Evolutionary conservation across 106 monocot genomes (phyloP).

Genomic region (Gastrodia elata): DNA sequence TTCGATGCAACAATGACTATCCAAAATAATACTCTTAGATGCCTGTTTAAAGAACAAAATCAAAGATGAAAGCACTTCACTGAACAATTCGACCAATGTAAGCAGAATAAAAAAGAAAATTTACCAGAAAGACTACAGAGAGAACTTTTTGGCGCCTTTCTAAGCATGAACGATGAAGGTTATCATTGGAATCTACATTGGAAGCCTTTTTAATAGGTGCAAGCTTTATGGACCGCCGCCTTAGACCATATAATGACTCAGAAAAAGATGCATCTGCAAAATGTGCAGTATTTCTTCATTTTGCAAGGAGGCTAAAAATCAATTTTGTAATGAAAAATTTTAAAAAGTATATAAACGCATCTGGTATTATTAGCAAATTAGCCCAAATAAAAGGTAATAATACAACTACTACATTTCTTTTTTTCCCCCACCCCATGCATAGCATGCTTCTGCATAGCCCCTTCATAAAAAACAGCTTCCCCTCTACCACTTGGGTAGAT

Average conservation of each 20-base stretch:
- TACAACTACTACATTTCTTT: not conserved
- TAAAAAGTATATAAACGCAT: not conserved
- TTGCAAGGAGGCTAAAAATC: not conserved
- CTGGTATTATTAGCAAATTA: not conserved
- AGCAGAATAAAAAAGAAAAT: not conserved
- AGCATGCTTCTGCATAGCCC: not conserved
- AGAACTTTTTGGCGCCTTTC: slow-evolving; percentile 72
- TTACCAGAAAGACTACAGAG: slow-evolving; percentile 87
- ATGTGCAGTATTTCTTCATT: not conserved
- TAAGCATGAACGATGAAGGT: slow-evolving; percentile 31
- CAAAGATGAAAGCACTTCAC: not conserved
- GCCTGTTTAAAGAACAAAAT: not conserved
- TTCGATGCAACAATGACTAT: not conserved
- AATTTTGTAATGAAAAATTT: not conserved
- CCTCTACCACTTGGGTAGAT: no score
- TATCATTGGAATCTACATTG: slow-evolving; percentile 39
- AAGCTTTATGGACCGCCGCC: slow-evolving; percentile 59
- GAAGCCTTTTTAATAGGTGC: slow-evolving; percentile 18
- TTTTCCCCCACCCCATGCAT: not conserved
- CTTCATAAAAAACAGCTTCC: no score
- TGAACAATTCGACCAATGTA: not conserved
- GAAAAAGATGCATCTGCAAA: slow-evolving; percentile 92
- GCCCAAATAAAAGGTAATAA: not conserved
- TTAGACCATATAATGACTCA: slow-evolving; percentile 87
- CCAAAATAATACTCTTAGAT: not conserved